Evolutionary conservation across 2,329 filamentous ascomycete genomes (phyloP), one percentile per base, ranked within the genome.

Genomic region (Elsinoe fawcettii): DNA sequence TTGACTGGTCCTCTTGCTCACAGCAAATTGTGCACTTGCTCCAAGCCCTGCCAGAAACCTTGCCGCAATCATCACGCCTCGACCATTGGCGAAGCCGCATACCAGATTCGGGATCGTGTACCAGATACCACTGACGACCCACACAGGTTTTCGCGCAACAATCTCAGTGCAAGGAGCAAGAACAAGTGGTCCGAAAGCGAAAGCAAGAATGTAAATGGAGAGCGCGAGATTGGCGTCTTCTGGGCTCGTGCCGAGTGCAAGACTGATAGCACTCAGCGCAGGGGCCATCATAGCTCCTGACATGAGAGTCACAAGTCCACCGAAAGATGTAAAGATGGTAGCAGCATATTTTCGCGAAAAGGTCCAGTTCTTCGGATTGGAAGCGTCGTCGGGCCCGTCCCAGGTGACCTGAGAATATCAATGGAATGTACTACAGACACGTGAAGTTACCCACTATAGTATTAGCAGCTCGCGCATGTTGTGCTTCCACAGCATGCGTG

Each of bases 61-160:
- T 11, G 73, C 70, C 0, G 70, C 72, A 9, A 80, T 74, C 2
- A 80, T 64, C 5, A 72, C 47, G 5, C 68, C 66, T 55, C 75
- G 71, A 2, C 69, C 67, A 1, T 61, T 66, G 3, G 76, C 66
- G 54, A 75, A 73, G 2, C 75, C 71, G 58, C 75, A 78, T 1
- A 70, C 67, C 6, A 79, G 60, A 60, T 78, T 78, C 73, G 78
- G 79, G 37, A 74, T 58, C 1, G 81, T 64, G 63, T 81, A 80
- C 70, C 76, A 73, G 1, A 77, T 34, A 58, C 77, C 81, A 1
- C 74, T 73, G 0, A 63, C 55, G 39, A 77, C 75, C 4, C 77
- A 65, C 8, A 80, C 64, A 0, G 61, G 60, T 51, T 71, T 64
- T 0, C 79, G 66, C 0, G 78, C 79, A 54, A 75, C 80, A 0